Percentiles rank a stretch among this genome's conserved stretches.
phyloP scores from a whole-genome alignment of 2,329 filamentous ascomycete genomes.

The Geosmithia flava region DNA sequence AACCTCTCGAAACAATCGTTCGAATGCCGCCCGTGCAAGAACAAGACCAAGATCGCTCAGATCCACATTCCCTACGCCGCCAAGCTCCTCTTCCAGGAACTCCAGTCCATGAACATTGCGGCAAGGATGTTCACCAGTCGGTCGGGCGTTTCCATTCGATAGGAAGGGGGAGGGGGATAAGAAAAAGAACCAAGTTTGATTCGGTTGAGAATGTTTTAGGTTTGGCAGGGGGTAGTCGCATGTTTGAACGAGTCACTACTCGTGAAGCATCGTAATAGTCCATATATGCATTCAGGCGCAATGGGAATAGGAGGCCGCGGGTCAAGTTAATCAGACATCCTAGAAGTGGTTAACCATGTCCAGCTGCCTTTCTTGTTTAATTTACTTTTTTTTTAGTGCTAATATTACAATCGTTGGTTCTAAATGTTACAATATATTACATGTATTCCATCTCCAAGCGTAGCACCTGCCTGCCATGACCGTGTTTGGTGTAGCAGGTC shows the following conservation, averaged over 20 bases:
- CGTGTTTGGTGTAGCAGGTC: background rate
- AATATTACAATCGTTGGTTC: background rate
- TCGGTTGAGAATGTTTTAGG: background rate
- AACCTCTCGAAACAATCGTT: slow-evolving; percentile 93
- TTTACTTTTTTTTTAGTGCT: background rate
- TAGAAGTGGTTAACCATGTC: background rate
- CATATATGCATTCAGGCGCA: slow-evolving; percentile 1
- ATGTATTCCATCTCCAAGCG: background rate
- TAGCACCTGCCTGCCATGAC: background rate
- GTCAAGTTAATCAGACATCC: background rate
- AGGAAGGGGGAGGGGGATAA: slow-evolving; percentile 8
- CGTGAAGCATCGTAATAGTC: background rate
- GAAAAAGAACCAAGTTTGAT: background rate
- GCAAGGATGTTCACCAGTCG: slow-evolving; percentile 91
- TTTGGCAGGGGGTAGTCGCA: background rate
- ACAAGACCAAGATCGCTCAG: slow-evolving; percentile 97
- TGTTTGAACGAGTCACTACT: background rate
- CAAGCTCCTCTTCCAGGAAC: slow-evolving; percentile 95
- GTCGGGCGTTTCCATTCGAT: slow-evolving; percentile 62
- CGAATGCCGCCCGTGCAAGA: slow-evolving; percentile 94
- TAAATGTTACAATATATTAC: background rate
- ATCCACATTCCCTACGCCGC: slow-evolving; percentile 96
- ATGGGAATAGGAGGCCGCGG: background rate
- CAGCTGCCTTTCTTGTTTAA: background rate
- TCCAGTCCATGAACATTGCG: slow-evolving; percentile 97